Percentiles rank a stretch among this genome's conserved stretches.
Evolutionary conservation across 805 yeast genomes (phyloP).

Genomic region (Lachancea waltii): DNA sequence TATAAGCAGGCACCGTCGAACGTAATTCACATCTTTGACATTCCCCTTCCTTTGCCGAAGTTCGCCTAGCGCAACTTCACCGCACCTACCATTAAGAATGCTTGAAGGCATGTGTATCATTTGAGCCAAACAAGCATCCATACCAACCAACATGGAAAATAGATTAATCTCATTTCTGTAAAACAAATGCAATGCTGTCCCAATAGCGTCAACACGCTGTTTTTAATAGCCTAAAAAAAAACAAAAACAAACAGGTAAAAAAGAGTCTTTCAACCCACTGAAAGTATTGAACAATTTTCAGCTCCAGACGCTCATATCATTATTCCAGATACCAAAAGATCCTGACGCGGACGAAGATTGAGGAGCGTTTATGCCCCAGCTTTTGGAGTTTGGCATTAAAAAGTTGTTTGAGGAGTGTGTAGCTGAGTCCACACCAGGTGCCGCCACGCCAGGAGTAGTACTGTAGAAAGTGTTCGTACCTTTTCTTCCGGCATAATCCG

Average conservation of each 20-base stretch:
- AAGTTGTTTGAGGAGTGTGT: conserved; percentile 9
- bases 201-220: conserved; percentile 1
- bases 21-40: too few relatives aligned
- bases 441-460: conserved; percentile 7
- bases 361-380: conserved; percentile 22
- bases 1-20: too few relatives aligned
- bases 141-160: neutral
- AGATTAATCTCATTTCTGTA: conserved; percentile 1
- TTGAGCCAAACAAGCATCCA: conserved; percentile 3
- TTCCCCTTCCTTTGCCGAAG: too few relatives aligned
- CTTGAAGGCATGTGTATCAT: too few relatives aligned
- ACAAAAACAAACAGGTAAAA: neutral
- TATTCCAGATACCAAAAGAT: conserved; percentile 28
- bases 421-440: conserved; percentile 9
- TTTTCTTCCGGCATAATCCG: conserved; percentile 1
- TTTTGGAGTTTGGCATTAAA: conserved; percentile 17
- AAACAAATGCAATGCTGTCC: conserved; percentile 3
- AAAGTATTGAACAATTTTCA: conserved; percentile 5
- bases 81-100: too few relatives aligned
- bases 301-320: conserved; percentile 37
- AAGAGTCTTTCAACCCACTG: neutral
- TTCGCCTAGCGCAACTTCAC: too few relatives aligned
- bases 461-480: neutral
- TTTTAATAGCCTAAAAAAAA: conserved; percentile 1
- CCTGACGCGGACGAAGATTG: conserved; percentile 9